Base-by-base conservation (phyloP, 2,329 filamentous ascomycete genomes). In the Clonostachys rosea region DNA sequence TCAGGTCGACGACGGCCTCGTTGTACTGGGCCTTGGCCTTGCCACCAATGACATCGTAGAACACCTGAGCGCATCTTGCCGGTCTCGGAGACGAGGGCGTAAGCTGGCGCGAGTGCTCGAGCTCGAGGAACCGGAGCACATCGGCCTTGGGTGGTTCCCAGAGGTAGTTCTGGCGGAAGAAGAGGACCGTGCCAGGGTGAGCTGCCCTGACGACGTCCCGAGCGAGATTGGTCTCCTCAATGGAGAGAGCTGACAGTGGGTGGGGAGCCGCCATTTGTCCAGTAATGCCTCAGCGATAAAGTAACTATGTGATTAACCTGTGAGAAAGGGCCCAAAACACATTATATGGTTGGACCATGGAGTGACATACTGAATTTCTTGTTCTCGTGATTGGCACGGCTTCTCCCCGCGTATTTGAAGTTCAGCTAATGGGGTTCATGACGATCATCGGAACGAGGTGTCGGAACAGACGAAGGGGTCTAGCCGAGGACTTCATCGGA, bases 81-180 rank as follows among this genome's bases (percentile, higher is more conserved):
- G 76, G 63, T 18, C 73, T 66, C 43, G 66, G 66, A 4, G 66
- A 67, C 10, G 58, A 56, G 2, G 70, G 68, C 0, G 75, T 64
- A 11, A 74, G 59, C 18, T 63, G 60, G 5, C 76, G 75, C n/a
- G 66, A 68, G 52, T 84, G 76, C 58, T 87, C 83, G 4, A 79
- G 79, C 43, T 82, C 77, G 20, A 86, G 68, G 55, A 83, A 87
- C 2, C 73, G 73, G 7, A 83, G 58, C 8, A 84, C 70, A 36
- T 79, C 71, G 37, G 67, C 67, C 63, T 85, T 87, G 33, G 71
- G 67, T 2, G 83, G 83, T 53, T 87, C 83, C 40, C 83, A 69
- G 8, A 86, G 68, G 43, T 78, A 84, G 39, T 89, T 78, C 44
- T 76, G 73, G 57, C 87, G 86, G 70, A 69, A 71, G 51, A 59